phyloP scores from a whole-genome alignment of 2,329 filamentous ascomycete species.

The Cercospora citrullina region DNA sequence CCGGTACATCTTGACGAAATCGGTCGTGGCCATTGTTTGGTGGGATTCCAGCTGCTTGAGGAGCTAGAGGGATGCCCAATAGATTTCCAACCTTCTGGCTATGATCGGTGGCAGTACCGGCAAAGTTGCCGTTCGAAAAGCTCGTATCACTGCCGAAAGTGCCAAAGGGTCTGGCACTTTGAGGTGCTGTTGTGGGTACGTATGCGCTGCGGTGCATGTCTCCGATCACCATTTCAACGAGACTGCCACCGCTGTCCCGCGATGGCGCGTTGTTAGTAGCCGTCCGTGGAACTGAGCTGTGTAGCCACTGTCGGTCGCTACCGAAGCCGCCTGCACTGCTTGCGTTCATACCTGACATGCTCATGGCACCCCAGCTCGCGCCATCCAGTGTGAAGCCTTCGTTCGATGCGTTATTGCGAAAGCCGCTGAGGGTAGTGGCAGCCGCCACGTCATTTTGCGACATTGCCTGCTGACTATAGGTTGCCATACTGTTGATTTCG shows the following conservation, averaged over 20 bases:
- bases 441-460: conserved; percentile 13
- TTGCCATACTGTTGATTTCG: conserved; percentile 15
- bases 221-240: conserved; percentile 3
- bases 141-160: conserved; percentile 17
- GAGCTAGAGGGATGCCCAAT: conserved; percentile 11
- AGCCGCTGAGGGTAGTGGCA: conserved; percentile 11
- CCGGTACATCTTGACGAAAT: background rate
- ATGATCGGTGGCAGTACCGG: conserved; percentile 12
- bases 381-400: conserved; percentile 13
- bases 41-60: conserved; percentile 12
- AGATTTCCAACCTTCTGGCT: conserved; percentile 15
- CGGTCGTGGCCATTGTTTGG: background rate
- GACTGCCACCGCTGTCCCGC: conserved; percentile 1
- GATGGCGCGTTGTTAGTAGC: background rate
- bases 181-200: background rate
- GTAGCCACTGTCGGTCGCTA: conserved; percentile 12
- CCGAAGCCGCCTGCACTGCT: background rate
- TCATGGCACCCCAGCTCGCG: conserved; percentile 10
- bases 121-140: conserved; percentile 13
- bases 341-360: conserved; percentile 3
- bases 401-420: conserved; percentile 17
- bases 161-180: conserved; percentile 8
- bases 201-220: conserved; percentile 9
- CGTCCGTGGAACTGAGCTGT: background rate
- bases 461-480: conserved; percentile 11